Evolutionary conservation across 306 rosid species (phyloP), one percentile per base, ranked within the genome.

Genomic region (Inga leiocalycina): DNA sequence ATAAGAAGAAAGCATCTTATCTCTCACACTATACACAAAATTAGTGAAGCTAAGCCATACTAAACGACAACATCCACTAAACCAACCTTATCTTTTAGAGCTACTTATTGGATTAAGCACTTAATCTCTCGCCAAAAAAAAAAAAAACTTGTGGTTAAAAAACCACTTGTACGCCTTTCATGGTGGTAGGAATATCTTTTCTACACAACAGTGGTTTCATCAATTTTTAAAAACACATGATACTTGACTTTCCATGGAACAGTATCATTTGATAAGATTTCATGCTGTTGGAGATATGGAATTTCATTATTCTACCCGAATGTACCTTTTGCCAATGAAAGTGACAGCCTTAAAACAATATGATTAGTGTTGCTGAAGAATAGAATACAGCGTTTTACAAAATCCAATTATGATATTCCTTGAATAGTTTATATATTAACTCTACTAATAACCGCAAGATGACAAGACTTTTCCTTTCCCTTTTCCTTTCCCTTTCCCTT

Each of bases 121-220:
- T 83, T 72, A 82, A 84, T 82, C 85, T 83, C 77, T 85, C 79
- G 13, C 64, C 54, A 12, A 46, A 46, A 46, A 12, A 16, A 19
- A 27, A 27, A 16, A 54, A 73, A 84, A 70, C 82, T 48, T 81
- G 83, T 71, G 86, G 91, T 69, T 72, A 71, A 51, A 80, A 85
- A 74, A 76, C 75, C 51, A 71, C 78, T 52, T 81, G 90, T 81
- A 74, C 30, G 30, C 81, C 84, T 82, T 80, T 84, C 80, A 73
- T 82, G 83, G 92, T 88, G 91, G 88, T 73, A 84, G 94, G 87
- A 84, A 82, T 80, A 71, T 65, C 89, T 81, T 79, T 90, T 83
- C 49, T 81, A 52, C 66, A 69, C 76, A 76, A 79, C 70, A 79
- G 80, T 80, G 70, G 74, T 72, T 75, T 73, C 43, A 73, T 67